A percentile compares a stretch with the other conserved stretches of the same genome.
phyloP scores from a whole-genome alignment of 768 basidiomycete species.

The Agaricus sinodeliciosus region DNA sequence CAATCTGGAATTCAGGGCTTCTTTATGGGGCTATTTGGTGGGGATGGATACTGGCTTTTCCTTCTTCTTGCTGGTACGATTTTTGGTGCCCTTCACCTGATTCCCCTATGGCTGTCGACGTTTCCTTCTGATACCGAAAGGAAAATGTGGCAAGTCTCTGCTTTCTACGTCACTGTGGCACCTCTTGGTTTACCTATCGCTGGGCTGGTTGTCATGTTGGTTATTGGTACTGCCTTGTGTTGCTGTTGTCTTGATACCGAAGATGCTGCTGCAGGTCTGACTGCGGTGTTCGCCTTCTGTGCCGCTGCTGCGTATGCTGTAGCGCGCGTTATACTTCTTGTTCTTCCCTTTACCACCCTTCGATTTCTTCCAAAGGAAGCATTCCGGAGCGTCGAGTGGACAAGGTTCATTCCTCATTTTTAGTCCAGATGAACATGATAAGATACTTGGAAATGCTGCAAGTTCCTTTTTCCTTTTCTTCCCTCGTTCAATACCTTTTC shows the following conservation, averaged over 20 bases:
- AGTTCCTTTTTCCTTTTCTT: too few species aligned
- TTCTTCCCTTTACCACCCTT: constrained; percentile 9
- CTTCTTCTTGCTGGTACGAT: not conserved
- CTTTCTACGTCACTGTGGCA: not conserved
- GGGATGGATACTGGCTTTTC: not conserved
- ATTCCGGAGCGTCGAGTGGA: constrained; percentile 7
- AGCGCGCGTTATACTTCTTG: constrained; percentile 6
- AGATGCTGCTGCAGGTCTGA: too few species aligned
- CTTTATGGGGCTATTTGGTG: too few species aligned
- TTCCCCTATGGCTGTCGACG: not conserved
- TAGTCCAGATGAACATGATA: not conserved
- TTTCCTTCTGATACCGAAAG: not conserved
- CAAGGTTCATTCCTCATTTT: constrained; percentile 9
- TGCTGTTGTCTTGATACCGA: not conserved
- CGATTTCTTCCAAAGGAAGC: not conserved
- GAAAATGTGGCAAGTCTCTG: not conserved
- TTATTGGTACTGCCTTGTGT: not conserved
- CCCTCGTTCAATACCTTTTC: too few species aligned
- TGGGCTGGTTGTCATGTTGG: not conserved
- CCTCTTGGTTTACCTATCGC: not conserved
- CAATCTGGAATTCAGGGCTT: too few species aligned
- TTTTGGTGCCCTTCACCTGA: constrained; percentile 4
- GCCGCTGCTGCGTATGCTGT: not conserved
- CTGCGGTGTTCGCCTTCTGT: not conserved
- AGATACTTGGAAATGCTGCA: too few species aligned